These are phyloP conservation scores for Pythium chondricola DNA, from an alignment of 352 stramenopile genomes.

Conservation along the genomic window DNA sequence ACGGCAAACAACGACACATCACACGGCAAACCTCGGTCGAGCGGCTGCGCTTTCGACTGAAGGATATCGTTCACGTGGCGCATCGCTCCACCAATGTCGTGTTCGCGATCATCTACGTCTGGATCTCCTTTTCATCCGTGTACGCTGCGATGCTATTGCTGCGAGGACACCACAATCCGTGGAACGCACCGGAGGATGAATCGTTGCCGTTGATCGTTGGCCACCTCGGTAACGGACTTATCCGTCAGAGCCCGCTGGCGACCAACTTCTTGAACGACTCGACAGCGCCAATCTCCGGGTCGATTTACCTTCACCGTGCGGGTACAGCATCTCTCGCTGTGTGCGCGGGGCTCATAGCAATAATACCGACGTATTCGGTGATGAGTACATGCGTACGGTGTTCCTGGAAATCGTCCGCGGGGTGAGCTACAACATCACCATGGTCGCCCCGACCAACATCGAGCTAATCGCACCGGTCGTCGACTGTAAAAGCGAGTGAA, in stretches of 20 bases:
- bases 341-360: neutral
- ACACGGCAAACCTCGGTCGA: too few species aligned
- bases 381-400: slow-evolving; percentile 1
- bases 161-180: neutral
- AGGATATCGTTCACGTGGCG: slow-evolving; percentile 2
- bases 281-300: neutral
- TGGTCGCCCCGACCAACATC: neutral
- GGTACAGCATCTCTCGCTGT: neutral
- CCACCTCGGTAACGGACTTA: too few species aligned
- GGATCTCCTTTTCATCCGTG: neutral
- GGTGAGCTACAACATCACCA: slow-evolving; percentile 2
- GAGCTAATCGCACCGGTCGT: slow-evolving; percentile 12
- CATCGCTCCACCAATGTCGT: slow-evolving; percentile 7
- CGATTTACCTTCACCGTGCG: neutral
- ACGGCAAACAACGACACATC: too few species aligned
- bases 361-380: neutral
- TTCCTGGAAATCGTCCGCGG: neutral
- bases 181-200: neutral
- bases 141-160: neutral
- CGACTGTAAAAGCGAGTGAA: neutral
- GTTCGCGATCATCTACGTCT: neutral
- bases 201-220: neutral
- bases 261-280: neutral
- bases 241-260: slow-evolving; percentile 5
- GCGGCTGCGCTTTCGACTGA: too few species aligned